These are phyloP conservation scores for Hortiboletus campestris DNA, from an alignment of 768 basidiomycete species.

Conservation along the genomic window DNA sequence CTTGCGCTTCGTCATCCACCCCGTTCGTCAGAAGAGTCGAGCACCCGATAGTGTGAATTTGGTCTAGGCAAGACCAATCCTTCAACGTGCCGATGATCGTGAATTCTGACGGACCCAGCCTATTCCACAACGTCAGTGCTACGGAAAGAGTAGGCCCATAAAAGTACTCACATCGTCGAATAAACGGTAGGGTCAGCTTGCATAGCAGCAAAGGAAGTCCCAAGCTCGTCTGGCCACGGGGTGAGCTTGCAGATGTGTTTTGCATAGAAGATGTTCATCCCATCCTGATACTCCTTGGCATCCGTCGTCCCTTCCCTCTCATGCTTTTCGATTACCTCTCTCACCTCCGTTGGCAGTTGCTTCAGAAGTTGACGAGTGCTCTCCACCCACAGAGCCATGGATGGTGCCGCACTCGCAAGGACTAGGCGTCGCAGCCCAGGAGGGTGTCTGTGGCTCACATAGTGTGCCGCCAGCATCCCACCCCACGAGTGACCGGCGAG, in stretches of 20 bases:
- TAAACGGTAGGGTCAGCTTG: conserved; percentile 34
- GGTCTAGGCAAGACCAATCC: conserved; percentile 46
- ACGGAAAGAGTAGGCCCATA: background rate
- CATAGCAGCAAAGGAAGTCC: conserved; percentile 23
- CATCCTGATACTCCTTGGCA: conserved; percentile 34
- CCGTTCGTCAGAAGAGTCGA: conserved; percentile 42
- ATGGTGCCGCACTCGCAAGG: conserved; percentile 33
- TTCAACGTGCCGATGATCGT: conserved; percentile 40
- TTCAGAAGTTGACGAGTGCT: conserved; percentile 27
- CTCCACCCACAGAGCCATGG: conserved; percentile 27
- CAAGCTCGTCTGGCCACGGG: conserved; percentile 36
- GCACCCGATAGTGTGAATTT: conserved; percentile 38
- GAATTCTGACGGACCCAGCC: conserved; percentile 34
- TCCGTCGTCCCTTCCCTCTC: conserved; percentile 35
- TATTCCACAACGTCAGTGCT: background rate
- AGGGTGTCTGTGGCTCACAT: conserved; percentile 39
- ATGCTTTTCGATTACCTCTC: conserved; percentile 30
- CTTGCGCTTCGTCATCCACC: conserved; percentile 38
- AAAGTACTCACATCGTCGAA: conserved; percentile 31
- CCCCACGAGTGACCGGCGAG: conserved; percentile 61
- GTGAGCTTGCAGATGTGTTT: conserved; percentile 35
- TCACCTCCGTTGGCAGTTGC: conserved; percentile 27
- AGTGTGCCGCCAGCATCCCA: conserved; percentile 47
- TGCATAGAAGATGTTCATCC: conserved; percentile 27
- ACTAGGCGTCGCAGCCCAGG: conserved; percentile 37